phyloP scores from a whole-genome alignment of 345 rosid genomes.

The Eucalyptus fibrosa region DNA sequence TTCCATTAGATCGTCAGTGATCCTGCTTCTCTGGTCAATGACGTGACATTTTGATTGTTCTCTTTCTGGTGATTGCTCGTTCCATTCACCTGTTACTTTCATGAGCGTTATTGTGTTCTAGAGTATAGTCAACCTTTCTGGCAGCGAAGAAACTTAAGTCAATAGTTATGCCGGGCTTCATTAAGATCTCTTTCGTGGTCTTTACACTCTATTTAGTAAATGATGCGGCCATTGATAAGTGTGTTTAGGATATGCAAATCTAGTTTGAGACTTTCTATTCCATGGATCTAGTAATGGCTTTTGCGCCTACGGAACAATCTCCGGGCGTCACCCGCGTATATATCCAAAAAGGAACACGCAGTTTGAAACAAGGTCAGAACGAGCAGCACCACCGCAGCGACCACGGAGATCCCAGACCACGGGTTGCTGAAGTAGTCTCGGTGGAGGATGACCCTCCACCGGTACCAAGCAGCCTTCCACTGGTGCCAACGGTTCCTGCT shows the following conservation, averaged over 20 bases:
- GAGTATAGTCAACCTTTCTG: not conserved
- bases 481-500: not conserved
- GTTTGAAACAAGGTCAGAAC: not conserved
- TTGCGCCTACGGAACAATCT: not conserved
- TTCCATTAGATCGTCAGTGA: not conserved
- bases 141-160: not conserved
- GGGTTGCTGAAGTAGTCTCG: not conserved
- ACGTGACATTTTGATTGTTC: not conserved
- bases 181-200: not conserved
- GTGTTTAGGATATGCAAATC: not conserved
- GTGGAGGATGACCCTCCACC: not conserved
- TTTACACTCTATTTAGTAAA: not conserved
- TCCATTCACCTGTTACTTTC: too few relatives aligned
- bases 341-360: not conserved
- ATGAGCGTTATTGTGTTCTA: not conserved
- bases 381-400: not conserved
- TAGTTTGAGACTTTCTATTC: not conserved
- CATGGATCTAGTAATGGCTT: not conserved
- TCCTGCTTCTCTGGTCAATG: not conserved
- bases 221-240: not conserved
- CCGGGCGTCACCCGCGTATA: not conserved
- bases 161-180: not conserved
- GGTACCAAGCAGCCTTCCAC: not conserved
- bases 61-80: not conserved
- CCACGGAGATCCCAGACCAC: not conserved